Base-by-base conservation (phyloP, 2,329 filamentous ascomycete genomes). In the Aspergillus spinulosporus region DNA sequence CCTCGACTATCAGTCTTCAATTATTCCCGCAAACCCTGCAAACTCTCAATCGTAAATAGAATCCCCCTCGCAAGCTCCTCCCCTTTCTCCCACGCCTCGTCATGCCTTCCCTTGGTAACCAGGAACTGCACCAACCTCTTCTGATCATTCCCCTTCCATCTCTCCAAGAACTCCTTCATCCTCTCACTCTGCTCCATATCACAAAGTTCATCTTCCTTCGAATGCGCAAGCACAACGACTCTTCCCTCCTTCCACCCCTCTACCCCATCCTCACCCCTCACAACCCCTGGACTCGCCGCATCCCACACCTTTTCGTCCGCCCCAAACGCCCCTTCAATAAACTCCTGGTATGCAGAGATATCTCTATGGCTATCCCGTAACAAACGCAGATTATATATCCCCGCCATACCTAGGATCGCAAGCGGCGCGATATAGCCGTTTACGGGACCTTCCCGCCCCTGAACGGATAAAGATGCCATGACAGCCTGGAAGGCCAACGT, bases 111-210 rank as follows among this genome's bases (percentile, higher is more conserved):
- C 31, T 65, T 60, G 28, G 78, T 62, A 2, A 68, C 36, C 2
- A 80, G 71, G 67, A 64, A 47, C 12, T 77, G 68, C 58, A 77
- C 70, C 49, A 66, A 75, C 73, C 72, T 69, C 72, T 68, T 67
- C 1, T 58, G 52, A 12, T 58, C 40, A 3, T 7, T 26, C 31
- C 43, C 44, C 49, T 81, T 71, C 79, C 79, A 76, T 68, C 75
- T 65, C 72, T 80, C 69, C 76, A 83, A 70, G 70, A 78, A 70
- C 70, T 80, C 60, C 77, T 80, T 65, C 81, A 84, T 78, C 2
- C 49, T 64, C 43, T 72, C 66, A 5, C 68, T 49, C 60, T 79
- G 77, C 1, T 56, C 60, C 44, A 59, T 56, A 63, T 77, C 73
- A 6, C 78, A 74, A 34, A 78, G 62, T 39, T 66, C 69, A 65